Evolutionary conservation across 2,329 filamentous ascomycete genomes (phyloP).

Genomic region (Colletotrichum gigasporum): DNA sequence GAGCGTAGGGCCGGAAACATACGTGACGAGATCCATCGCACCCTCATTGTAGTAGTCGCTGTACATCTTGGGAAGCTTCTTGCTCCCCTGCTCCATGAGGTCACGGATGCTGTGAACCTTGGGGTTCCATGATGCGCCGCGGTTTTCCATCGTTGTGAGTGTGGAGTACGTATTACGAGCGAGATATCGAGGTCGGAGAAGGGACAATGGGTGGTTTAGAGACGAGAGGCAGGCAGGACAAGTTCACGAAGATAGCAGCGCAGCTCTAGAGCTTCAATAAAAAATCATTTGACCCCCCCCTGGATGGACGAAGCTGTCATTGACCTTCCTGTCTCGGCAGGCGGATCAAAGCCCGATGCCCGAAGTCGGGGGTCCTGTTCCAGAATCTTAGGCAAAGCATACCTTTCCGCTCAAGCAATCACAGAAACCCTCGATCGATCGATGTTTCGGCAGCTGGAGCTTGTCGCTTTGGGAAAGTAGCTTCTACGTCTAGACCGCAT

Average conservation of each 20-base stretch:
- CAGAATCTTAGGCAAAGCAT: background rate
- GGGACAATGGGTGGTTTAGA: no score
- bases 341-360: background rate
- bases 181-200: background rate
- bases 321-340: constrained; percentile 3
- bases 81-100: constrained; percentile 48
- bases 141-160: constrained; percentile 13
- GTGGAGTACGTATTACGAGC: no score
- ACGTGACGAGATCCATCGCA: constrained; percentile 63
- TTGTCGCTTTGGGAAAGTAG: background rate
- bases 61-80: constrained; percentile 49
- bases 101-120: constrained; percentile 39
- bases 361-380: background rate
- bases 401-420: background rate
- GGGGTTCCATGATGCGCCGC: constrained; percentile 23
- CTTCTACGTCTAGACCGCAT: background rate
- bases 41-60: constrained; percentile 67
- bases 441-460: background rate
- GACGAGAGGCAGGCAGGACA: background rate
- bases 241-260: background rate
- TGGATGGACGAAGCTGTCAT: background rate
- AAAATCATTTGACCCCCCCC: background rate
- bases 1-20: background rate
- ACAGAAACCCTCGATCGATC: background rate
- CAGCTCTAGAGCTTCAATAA: background rate